Evolutionary conservation across 805 yeast genomes (phyloP), one percentile per base, ranked within the genome.

Genomic region (Candida tammaniensis): DNA sequence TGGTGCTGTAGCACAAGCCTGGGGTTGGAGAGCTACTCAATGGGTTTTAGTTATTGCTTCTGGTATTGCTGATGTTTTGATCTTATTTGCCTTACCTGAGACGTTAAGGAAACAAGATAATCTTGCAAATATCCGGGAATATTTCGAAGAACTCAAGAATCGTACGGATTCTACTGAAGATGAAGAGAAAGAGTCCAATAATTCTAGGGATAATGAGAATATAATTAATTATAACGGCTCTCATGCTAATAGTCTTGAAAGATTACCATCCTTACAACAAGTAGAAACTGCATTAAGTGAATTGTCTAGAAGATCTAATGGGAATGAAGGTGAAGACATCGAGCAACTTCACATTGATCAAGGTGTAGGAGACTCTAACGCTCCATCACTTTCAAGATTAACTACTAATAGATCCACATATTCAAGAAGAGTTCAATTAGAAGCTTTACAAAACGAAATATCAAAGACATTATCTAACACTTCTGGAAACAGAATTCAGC

Each of bases 21-120:
- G 87, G 81, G 86, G 87, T 7, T 87, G 95, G 95, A 68, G 95
- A 52, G 85, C 91, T 2, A 84, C 95, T 3, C 93, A 84, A 50
- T 87, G 94, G 91, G 77, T 85, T 34, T 61, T 85, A 57, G 84
- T 82, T 12, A 80, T 82, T 18, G 55, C 83, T 28, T 74, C 86
- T 1, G 86, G 80, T 2, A 54, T 69, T 10, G 70, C 73, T 31
- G 63, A 71, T 17, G 15, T 76, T 1, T 40, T 74, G 33, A 59
- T 86, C 25, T 43, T 76, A 5, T 68, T 82, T 30, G 61, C 71
- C 4, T 61, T 87, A 12, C 96, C 97, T 1, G 97, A 88, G 51
- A 88, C 96, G 0, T 61, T 86, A 27, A 65, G 89, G 33, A 65
- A 67, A 26, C 76, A 76, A 26, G 86, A 81, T 33, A 77, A 77